A percentile compares a stretch with the other conserved stretches of the same genome.
Conservation (phyloP, 345 rosid genomes). For the Populus pruinosa region DNA sequence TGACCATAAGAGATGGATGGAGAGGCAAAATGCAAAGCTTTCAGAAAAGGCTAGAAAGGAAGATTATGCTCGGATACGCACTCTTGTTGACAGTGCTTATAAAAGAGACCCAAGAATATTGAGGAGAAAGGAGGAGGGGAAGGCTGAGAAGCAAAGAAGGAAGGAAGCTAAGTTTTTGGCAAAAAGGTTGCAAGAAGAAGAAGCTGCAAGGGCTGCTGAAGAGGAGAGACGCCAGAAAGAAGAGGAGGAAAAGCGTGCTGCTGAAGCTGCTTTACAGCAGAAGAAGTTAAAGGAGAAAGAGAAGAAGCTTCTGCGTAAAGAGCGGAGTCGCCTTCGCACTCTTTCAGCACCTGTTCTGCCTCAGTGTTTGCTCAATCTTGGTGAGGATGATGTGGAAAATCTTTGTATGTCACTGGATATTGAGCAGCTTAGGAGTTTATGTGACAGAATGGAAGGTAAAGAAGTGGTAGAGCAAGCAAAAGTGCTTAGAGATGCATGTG, state of each 20-base stretch:
- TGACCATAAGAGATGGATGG: slow-evolving; percentile 99
- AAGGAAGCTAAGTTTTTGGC: slow-evolving; percentile 78
- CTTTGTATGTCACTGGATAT: slow-evolving; percentile 73
- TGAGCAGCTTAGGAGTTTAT: slow-evolving; percentile 60
- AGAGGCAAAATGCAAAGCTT: slow-evolving; percentile 88
- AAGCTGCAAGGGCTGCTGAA: slow-evolving; percentile 74
- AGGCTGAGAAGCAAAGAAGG: slow-evolving; percentile 86
- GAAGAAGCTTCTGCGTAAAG: slow-evolving; percentile 90
- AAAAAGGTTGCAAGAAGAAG: slow-evolving; percentile 84
- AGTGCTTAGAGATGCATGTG: slow-evolving; percentile 52
- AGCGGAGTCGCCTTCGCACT: slow-evolving; percentile 74
- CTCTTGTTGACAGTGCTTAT: slow-evolving; percentile 92
- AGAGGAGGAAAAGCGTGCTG: slow-evolving; percentile 74
- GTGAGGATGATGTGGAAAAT: slow-evolving; percentile 71
- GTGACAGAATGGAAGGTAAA: slow-evolving; percentile 68
- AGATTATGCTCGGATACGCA: slow-evolving; percentile 78
- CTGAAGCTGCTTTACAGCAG: slow-evolving; percentile 77
- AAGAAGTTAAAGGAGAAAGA: slow-evolving; percentile 87
- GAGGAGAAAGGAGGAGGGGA: slow-evolving; percentile 80
- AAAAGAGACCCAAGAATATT: slow-evolving; percentile 81
- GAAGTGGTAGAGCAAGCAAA: slow-evolving; percentile 59
- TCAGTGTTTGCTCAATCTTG: slow-evolving; percentile 52
- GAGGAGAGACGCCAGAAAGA: slow-evolving; percentile 74
- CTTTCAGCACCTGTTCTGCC: slow-evolving; percentile 62
- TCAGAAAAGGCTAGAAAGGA: slow-evolving; percentile 88